Base-by-base conservation (phyloP, 805 yeast species). In the Myxozyma melibiosi region DNA sequence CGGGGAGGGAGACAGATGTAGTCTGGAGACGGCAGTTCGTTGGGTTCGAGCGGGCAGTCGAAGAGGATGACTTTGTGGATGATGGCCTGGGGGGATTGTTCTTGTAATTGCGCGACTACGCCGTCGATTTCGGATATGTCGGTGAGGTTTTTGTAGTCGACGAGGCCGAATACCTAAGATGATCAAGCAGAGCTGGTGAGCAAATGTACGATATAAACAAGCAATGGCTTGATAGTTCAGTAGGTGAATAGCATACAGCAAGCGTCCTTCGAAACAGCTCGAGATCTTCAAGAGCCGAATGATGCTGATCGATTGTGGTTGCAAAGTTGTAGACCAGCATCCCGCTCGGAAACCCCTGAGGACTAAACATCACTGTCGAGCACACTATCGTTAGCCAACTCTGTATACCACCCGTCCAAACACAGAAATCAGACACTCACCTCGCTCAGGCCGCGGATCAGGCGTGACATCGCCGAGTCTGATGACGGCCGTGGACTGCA, bases 201-300 rank as follows among this genome's bases (percentile, higher is more conserved):
- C 44, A 16, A 43, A 28, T 27, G n/a, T n/a, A n/a, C n/a, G n/a
- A n/a, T n/a, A n/a, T n/a, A n/a, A n/a, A n/a, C n/a, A n/a, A n/a
- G n/a, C n/a, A n/a, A n/a, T n/a, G n/a, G n/a, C n/a, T n/a, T n/a
- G n/a, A n/a, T n/a, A n/a, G n/a, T n/a, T n/a, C n/a, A n/a, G n/a
- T n/a, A n/a, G n/a, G n/a, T n/a, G n/a, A n/a, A n/a, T n/a, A 37
- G 8, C 65, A 13, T 4, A 85, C 83, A 6, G 85, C 77, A 64
- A 89, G 81, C 0, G 87, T 82, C 67, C 90, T 89, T 50, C 97
- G 74, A 71, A 81, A 90, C 0, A 97, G 96, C 72, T 94, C 97
- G 62, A 92, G 83, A 70, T 92, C 98, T 64, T 86, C 88, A 40
- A 92, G 74, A 51, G 86, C 84, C 5, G 84, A 71, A 27, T 86